phyloP scores from a whole-genome alignment of 139 green algal genomes.

The Yamagishiella unicocca region DNA sequence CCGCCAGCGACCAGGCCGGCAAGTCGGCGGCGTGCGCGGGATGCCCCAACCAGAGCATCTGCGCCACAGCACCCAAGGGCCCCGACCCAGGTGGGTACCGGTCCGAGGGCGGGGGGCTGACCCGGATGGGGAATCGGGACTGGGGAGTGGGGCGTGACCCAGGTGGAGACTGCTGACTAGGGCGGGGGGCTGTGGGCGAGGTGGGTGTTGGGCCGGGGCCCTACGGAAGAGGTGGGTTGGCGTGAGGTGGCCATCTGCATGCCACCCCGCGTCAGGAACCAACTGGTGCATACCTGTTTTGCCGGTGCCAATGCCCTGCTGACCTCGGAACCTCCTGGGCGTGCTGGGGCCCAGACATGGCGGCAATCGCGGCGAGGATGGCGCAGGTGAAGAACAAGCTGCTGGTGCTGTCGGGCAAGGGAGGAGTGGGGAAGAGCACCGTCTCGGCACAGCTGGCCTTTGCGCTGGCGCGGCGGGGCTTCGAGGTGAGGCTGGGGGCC shows the following conservation, averaged over 20 bases:
- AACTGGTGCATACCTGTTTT: no score
- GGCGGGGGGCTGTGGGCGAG: no score
- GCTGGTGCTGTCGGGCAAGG: conserved; percentile 97
- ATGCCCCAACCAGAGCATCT: conserved; percentile 95
- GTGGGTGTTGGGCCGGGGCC: no score
- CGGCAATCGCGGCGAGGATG: conserved; percentile 84
- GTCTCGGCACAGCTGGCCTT: conserved; percentile 95
- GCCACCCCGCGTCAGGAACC: no score
- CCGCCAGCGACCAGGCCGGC: conserved; percentile 82
- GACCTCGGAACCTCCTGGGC: no score
- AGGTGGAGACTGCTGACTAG: no score
- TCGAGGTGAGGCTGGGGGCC: conserved; percentile 65
- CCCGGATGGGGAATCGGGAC: no score
- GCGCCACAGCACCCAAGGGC: conserved; percentile 88
- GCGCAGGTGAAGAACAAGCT: conserved; percentile 88
- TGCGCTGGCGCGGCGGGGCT: conserved; percentile 78
- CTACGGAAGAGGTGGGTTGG: no score
- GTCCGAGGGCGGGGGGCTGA: neutral
- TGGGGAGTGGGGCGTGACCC: no score
- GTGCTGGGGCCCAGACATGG: conserved; percentile 85
- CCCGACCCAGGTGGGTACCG: conserved; percentile 87
- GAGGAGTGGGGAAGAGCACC: conserved; percentile 98
- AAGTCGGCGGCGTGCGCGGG: conserved; percentile 86
- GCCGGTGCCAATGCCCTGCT: no score
- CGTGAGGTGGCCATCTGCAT: no score